Base-by-base conservation (phyloP, 2,329 filamentous ascomycete species). In the Bipolaris zeicola region DNA sequence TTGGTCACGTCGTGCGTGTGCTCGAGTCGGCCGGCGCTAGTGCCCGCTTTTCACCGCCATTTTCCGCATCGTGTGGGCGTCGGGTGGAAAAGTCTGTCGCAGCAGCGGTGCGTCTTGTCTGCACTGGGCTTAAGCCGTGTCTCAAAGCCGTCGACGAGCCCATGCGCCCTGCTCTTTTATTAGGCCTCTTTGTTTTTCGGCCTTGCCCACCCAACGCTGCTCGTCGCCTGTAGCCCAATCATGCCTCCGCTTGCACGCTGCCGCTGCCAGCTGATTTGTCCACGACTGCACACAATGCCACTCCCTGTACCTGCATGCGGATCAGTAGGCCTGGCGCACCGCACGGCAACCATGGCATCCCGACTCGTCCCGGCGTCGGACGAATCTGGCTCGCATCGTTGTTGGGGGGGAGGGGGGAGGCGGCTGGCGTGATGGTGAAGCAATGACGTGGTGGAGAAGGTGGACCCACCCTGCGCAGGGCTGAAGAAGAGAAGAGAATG, bases 311-410 rank as follows among this genome's bases (percentile, higher is more conserved):
- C 55, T 57, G 50, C 55, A 50, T 54, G 38, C 54, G 24, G 22
- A 56, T 56, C 53, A 47, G 34, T 49, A 52, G 46, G 44, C 38
- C 34, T 11, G 49, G 49, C 38, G 50, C 45, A 52, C 42, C 58
- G 47, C 46, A 44, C 44, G 41, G 33, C 50, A 46, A 14, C 50
- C 45, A 28, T 55, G 38, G 42, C 26, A 43, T 38, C 58, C 57
- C 55, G 57, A 55, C 42, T 62, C 57, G 33, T 61, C 53, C 48
- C 62, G 60, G 42, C 57, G 51, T 24, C 58, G 60, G 37, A 66
- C 54, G 20, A 64, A 42, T 52, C 60, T 60, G 55, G 52, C 55
- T 42, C 37, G 28, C 10, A 31, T 13, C 7, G 28, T 8, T 61
- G 51, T 62, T 55, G 36, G 56, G 61, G 33, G 59, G 4, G 22